Percentiles rank a stretch among this genome's conserved stretches.
phyloP scores from a whole-genome alignment of 345 rosid genomes.

The Eucalyptus cladocalyx region DNA sequence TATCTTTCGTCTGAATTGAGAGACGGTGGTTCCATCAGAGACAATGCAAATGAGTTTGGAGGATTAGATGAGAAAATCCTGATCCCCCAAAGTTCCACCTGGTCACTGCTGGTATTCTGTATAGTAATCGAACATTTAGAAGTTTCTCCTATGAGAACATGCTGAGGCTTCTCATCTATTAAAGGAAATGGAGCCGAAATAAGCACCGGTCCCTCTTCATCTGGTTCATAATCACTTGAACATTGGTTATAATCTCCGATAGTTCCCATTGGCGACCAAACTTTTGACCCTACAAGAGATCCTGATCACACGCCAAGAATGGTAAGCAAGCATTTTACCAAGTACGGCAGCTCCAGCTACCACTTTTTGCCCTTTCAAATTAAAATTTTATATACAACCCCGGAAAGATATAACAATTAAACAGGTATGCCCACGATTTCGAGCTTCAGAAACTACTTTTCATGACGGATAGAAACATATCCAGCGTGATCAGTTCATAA shows the following conservation, averaged over 20 bases:
- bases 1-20: background rate
- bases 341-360: background rate
- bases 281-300: background rate
- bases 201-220: slow-evolving; percentile 21
- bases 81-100: slow-evolving; percentile 36
- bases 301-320: background rate
- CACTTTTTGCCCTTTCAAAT: background rate
- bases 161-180: slow-evolving; percentile 27
- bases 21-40: slow-evolving; percentile 44
- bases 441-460: background rate
- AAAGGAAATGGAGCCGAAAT: slow-evolving; percentile 40
- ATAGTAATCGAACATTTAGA: slow-evolving; percentile 21
- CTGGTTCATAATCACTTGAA: slow-evolving; percentile 14
- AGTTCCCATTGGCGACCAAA: background rate
- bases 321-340: background rate
- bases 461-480: background rate
- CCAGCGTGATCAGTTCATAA: background rate
- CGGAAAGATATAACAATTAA: background rate
- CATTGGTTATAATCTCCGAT: slow-evolving; percentile 23
- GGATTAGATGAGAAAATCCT: slow-evolving; percentile 32
- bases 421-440: background rate
- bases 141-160: slow-evolving; percentile 24
- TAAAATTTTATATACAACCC: background rate
- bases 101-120: slow-evolving; percentile 17
- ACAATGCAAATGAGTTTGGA: slow-evolving; percentile 17